Evolutionary conservation across 345 rosid species (phyloP).

Genomic region (Combretum micranthum): DNA sequence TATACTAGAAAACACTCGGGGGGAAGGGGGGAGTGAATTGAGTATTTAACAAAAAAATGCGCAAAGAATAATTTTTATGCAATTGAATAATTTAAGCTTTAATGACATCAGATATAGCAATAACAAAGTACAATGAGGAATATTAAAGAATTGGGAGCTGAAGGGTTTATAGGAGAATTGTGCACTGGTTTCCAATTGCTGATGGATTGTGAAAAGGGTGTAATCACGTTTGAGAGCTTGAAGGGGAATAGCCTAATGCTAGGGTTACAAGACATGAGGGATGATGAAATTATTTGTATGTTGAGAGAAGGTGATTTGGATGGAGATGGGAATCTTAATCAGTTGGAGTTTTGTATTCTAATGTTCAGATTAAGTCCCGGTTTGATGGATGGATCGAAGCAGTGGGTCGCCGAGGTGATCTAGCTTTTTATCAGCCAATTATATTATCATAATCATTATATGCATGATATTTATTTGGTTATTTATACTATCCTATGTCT

Average conservation of each 20-base stretch:
- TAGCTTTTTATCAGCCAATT: too few relatives aligned
- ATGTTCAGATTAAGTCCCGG: constrained; percentile 63
- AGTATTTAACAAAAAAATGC: too few relatives aligned
- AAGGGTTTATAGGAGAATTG: constrained; percentile 49
- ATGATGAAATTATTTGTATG: constrained; percentile 57
- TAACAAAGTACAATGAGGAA: too few relatives aligned
- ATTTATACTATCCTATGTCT: too few relatives aligned
- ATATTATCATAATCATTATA: too few relatives aligned
- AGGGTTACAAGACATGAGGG: constrained; percentile 48
- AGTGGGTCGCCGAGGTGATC: constrained; percentile 10
- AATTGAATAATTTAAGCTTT: too few relatives aligned
- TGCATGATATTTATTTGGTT: too few relatives aligned
- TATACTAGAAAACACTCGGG: too few relatives aligned
- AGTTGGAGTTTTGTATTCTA: constrained; percentile 59
- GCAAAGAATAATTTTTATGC: too few relatives aligned
- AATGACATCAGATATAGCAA: too few relatives aligned
- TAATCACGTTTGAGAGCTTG: constrained; percentile 65
- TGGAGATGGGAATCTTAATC: constrained; percentile 60
- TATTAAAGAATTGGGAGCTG: too few relatives aligned
- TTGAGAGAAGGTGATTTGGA: constrained; percentile 57
- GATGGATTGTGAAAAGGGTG: constrained; percentile 56
- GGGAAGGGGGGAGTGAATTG: too few relatives aligned
- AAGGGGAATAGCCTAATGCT: constrained; percentile 43
- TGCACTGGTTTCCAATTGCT: constrained; percentile 48
- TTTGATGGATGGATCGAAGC: constrained; percentile 31